Conservation (phyloP, 805 yeast species). For the Debaryomyces castellii region DNA sequence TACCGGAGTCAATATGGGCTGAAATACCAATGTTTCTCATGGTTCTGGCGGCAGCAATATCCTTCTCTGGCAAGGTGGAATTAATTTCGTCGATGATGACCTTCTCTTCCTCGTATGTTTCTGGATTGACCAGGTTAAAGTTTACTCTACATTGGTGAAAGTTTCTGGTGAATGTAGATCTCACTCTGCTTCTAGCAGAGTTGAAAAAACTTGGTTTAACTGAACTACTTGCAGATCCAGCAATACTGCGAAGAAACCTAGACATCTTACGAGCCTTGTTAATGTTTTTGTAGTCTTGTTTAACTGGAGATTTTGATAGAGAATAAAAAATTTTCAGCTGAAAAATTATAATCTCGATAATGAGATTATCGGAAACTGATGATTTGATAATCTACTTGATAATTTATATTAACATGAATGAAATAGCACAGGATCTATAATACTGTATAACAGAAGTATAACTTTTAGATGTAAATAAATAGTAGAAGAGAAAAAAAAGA, state of each 20-base stretch:
- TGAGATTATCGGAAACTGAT: not conserved
- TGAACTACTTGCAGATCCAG: conserved; percentile 1
- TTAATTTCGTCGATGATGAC: conserved; percentile 61
- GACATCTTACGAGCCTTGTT: conserved; percentile 7
- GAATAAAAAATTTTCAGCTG: conserved; percentile 1
- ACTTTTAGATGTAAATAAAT: not conserved
- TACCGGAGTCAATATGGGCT: conserved; percentile 98
- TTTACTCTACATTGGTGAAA: conserved; percentile 5
- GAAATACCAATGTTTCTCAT: conserved; percentile 96
- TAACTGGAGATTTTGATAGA: not conserved
- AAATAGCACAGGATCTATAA: not conserved
- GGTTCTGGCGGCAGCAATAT: conserved; percentile 48
- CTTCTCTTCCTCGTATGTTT: conserved; percentile 72
- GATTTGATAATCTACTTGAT: not conserved
- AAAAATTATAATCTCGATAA: not conserved
- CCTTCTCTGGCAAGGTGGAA: conserved; percentile 47
- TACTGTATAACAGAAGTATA: not conserved
- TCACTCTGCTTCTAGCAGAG: not conserved
- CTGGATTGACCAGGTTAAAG: conserved; percentile 21
- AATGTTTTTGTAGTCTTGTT: not conserved
- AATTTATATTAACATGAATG: not conserved
- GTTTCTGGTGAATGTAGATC: not conserved
- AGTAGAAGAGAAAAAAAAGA: not conserved
- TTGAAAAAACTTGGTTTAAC: conserved; percentile 1
- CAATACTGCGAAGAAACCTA: conserved; percentile 4